Evolutionary conservation across 768 basidiomycete genomes (phyloP).

Genomic region (Lactarius pseudohatsudake): DNA sequence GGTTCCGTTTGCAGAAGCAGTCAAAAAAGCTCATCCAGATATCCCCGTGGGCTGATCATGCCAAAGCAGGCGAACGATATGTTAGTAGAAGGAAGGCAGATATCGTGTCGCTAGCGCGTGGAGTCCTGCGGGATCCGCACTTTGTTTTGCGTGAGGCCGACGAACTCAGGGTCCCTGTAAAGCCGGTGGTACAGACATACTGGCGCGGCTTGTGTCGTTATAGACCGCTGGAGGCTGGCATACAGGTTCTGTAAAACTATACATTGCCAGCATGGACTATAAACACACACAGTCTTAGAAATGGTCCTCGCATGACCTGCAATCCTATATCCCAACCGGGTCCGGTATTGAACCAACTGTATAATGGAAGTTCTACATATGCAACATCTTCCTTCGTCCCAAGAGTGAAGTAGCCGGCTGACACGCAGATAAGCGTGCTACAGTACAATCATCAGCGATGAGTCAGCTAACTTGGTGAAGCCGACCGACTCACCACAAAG

Average conservation of each 20-base stretch:
- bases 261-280: neutral
- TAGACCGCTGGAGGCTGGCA: slow-evolving; percentile 33
- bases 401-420: slow-evolving; percentile 69
- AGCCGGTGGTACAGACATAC: slow-evolving; percentile 73
- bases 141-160: slow-evolving; percentile 63
- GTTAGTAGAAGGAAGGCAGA: no score
- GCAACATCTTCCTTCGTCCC: slow-evolving; percentile 66
- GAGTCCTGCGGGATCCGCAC: no score
- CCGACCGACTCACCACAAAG: slow-evolving; percentile 54
- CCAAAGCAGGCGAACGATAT: no score
- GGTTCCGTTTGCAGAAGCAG: no score
- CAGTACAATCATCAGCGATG: no score
- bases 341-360: neutral
- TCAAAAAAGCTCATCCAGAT: no score
- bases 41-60: no score
- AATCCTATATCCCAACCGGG: slow-evolving; percentile 48
- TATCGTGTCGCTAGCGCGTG: no score
- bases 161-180: slow-evolving; percentile 61
- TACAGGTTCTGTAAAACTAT: no score
- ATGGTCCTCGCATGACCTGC: slow-evolving; percentile 46
- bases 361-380: slow-evolving; percentile 14
- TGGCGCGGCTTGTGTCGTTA: slow-evolving; percentile 31
- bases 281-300: slow-evolving; percentile 42
- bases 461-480: neutral
- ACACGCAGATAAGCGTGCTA: no score